Base-by-base conservation (phyloP, 305 asterid species). In the Caryopteris hybrid region DNA sequence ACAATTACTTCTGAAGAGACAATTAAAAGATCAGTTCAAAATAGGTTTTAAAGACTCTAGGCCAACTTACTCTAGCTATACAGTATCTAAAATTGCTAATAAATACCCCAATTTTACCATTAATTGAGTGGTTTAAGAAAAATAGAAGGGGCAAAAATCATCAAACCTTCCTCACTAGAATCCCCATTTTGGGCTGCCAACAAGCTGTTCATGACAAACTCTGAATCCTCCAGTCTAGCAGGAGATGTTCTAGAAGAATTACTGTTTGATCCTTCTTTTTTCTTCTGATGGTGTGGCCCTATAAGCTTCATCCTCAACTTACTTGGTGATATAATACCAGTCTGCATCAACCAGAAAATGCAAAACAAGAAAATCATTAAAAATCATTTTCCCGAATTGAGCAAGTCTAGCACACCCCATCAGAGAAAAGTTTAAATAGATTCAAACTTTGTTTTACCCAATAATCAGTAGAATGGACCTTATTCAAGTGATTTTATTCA, bases 231-330 rank as follows among this genome's bases (percentile, higher is more conserved):
- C 47, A 88, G 70, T 77, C 84, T 89, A 50, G 92, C 75, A 73
- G 97, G 99, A 48, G 99, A 93, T 61, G 99, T 93, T 82, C 96
- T 90, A 42, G 97, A 84, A 66, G 99, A 93, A 68, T 86, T 87
- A 70, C 84, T 45, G 77, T 84, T 88, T 75, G 97, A 93, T 71
- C 89, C 96, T 22, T 85, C 95, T 34, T 83, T 84, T 64, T 85
- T 88, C 94, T 71, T 90, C 73, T 81, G 95, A 74, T 80, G 73
- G 61, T 73, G 77, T 17, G 87, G 25, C 54, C 92, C 95, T 17
- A 89, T 78, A 22, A 93, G 91, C 85, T 90, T 88, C 90, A 93
- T 84, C 80, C 98, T 88, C 80, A 93, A 66, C 79, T 90, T 93
- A 77, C 96, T 90, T 8, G 98, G 98, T 68, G 98, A 93, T 77